These are phyloP conservation scores for Atalantia buxifolia DNA, from an alignment of 345 rosid genomes.

Conservation along the genomic window DNA sequence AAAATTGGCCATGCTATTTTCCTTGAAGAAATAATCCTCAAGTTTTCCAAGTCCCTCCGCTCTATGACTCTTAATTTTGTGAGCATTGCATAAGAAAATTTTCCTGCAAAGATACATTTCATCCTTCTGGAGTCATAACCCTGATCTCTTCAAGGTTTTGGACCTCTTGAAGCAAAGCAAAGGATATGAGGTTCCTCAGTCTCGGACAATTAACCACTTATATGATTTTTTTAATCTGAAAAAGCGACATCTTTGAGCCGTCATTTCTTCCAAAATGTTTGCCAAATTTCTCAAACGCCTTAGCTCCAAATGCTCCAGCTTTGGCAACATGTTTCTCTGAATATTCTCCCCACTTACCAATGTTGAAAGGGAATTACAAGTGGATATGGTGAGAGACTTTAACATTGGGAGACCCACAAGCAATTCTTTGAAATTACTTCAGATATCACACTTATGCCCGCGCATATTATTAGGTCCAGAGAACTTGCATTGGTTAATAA, in stretches of 20 bases:
- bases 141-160: slow-evolving; percentile 13
- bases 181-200: slow-evolving; percentile 21
- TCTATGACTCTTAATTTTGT: slow-evolving; percentile 25
- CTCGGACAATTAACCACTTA: slow-evolving; percentile 26
- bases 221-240: slow-evolving; percentile 17
- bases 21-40: slow-evolving; percentile 22
- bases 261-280: slow-evolving; percentile 20
- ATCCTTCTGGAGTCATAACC: slow-evolving; percentile 25
- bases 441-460: slow-evolving; percentile 24
- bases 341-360: slow-evolving; percentile 27
- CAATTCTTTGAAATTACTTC: slow-evolving; percentile 12
- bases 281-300: slow-evolving; percentile 15
- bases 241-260: slow-evolving; percentile 27
- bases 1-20: slow-evolving; percentile 15
- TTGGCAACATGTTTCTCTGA: slow-evolving; percentile 17
- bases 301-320: slow-evolving; percentile 27
- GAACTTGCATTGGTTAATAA: slow-evolving; percentile 18
- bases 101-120: slow-evolving; percentile 11
- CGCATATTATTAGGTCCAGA: slow-evolving; percentile 29
- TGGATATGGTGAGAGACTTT: slow-evolving; percentile 21
- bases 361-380: slow-evolving; percentile 27
- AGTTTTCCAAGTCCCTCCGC: slow-evolving; percentile 21
- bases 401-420: slow-evolving; percentile 20
- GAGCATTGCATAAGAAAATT: slow-evolving; percentile 7
- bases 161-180: slow-evolving; percentile 23